These are phyloP conservation scores for Yarrowia divulgata DNA, from an alignment of 805 yeast genomes.

Conservation along the genomic window DNA sequence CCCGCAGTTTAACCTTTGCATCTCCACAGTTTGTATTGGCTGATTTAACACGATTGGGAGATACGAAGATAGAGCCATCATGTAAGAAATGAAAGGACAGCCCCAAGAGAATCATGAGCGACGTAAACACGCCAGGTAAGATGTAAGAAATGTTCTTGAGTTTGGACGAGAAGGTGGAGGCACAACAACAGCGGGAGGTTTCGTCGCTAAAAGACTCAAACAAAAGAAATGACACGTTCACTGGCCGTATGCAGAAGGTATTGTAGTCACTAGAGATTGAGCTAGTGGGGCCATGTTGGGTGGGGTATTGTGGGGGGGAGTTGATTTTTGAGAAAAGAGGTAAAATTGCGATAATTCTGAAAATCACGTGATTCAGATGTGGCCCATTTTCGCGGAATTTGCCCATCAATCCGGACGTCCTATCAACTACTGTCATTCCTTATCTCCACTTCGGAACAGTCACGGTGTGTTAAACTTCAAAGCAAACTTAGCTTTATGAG, in stretches of 20 bases:
- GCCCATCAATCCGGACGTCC: too few relatives aligned
- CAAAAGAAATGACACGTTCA: conserved; percentile 1
- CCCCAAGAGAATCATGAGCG: background rate
- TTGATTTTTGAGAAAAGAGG: too few relatives aligned
- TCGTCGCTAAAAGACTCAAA: background rate
- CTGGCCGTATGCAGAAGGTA: background rate
- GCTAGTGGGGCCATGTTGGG: background rate
- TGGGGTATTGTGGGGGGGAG: too few relatives aligned
- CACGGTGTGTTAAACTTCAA: conserved; percentile 15
- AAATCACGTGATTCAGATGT: background rate
- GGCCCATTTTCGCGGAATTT: background rate
- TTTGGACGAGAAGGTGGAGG: background rate
- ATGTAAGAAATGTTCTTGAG: conserved; percentile 23
- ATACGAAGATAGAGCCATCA: conserved; percentile 14
- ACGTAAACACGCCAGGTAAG: conserved; percentile 3
- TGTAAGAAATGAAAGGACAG: conserved; percentile 7
- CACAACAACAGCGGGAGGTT: background rate
- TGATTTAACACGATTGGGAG: conserved; percentile 27
- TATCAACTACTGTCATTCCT: background rate
- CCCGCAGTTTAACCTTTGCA: background rate
- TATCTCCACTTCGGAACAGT: conserved; percentile 32
- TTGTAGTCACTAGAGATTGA: background rate
- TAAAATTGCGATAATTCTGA: too few relatives aligned
- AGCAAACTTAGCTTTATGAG: conserved; percentile 24
- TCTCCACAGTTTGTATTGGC: conserved; percentile 34